Evolutionary conservation across 2,329 filamentous ascomycete species (phyloP).

Genomic region (Talaromyces verruculosus): DNA sequence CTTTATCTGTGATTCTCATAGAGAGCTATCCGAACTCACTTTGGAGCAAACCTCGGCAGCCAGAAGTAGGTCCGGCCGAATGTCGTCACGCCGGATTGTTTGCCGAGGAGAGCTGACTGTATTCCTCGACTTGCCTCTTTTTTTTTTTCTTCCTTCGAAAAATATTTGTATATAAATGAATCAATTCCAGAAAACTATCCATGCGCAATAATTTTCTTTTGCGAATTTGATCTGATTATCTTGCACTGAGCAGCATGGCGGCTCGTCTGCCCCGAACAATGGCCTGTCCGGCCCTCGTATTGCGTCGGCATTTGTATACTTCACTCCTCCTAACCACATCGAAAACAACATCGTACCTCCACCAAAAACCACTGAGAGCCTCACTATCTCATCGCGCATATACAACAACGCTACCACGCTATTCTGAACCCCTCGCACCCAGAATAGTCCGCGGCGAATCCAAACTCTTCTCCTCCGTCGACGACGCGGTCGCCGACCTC

Average conservation of each 20-base stretch:
- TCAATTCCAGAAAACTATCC: not conserved
- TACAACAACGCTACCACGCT: not conserved
- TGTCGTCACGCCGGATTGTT: slow-evolving; percentile 21
- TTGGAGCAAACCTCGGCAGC: slow-evolving; percentile 25
- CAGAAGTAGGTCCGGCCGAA: slow-evolving; percentile 33
- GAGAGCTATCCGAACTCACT: not conserved
- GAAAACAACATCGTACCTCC: not conserved
- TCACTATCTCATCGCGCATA: not conserved
- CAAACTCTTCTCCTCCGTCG: slow-evolving; percentile 45
- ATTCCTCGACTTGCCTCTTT: not conserved
- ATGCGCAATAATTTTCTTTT: not conserved
- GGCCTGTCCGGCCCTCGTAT: slow-evolving; percentile 6
- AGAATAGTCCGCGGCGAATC: slow-evolving; percentile 19
- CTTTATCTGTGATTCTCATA: not conserved
- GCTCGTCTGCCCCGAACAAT: not conserved
- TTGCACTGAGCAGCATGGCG: slow-evolving; percentile 1
- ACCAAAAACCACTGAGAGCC: not conserved
- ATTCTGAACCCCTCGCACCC: slow-evolving; percentile 14
- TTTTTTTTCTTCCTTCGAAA: not conserved
- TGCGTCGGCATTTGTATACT: slow-evolving; percentile 7
- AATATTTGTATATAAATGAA: not conserved
- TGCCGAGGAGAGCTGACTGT: not conserved
- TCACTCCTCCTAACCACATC: not conserved
- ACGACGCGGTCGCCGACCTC: slow-evolving; percentile 74
- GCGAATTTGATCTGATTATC: not conserved